Evolutionary conservation across 2,329 filamentous ascomycete species (phyloP), one percentile per base, ranked within the genome.

Genomic region (Apiospora kogelbergensis): DNA sequence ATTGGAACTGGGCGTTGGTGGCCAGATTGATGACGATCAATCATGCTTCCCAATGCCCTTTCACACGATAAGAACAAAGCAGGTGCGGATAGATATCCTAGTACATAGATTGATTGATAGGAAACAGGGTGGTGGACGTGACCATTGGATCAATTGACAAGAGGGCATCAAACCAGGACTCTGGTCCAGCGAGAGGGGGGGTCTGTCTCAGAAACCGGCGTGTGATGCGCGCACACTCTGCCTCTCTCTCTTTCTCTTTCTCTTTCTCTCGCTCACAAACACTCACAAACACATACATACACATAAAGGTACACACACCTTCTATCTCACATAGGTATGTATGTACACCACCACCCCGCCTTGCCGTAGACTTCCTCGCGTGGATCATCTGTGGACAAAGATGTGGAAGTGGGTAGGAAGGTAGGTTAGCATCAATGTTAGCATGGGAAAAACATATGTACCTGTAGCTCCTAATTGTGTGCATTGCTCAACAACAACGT

Each of bases 191-290:
- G 30, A 37, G 53, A 60, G 53, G 53, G 53, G 53, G 53, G 26
- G 53, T 60, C 53, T 60, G 53, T 60, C 53, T 60, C 53, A 60
- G 53, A 60, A 60, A 60, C 53, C 53, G 30, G 53, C 53, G 53
- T 60, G 53, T 60, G 53, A 60, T 60, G 53, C 53, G 30, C 53
- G 20, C 48, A 17, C n/a, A n/a, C n/a, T n/a, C n/a, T n/a, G n/a
- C n/a, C n/a, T n/a, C n/a, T n/a, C n/a, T n/a, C n/a, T n/a, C n/a
- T n/a, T n/a, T n/a, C n/a, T n/a, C n/a, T n/a, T n/a, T n/a, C n/a
- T n/a, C 24, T 17, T 22, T 24, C 20, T 10, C 44, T 46, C 44
- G 11, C 44, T 46, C 44, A 46, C 44, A 22, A 6, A 22, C 44
- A 22, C 22, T 17, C 46, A 53, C 46, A 48, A 26, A 26, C 11